Evolutionary conservation across 2,329 filamentous ascomycete species (phyloP), one percentile per base, ranked within the genome.

Genomic region (Colletotrichum orbiculare): DNA sequence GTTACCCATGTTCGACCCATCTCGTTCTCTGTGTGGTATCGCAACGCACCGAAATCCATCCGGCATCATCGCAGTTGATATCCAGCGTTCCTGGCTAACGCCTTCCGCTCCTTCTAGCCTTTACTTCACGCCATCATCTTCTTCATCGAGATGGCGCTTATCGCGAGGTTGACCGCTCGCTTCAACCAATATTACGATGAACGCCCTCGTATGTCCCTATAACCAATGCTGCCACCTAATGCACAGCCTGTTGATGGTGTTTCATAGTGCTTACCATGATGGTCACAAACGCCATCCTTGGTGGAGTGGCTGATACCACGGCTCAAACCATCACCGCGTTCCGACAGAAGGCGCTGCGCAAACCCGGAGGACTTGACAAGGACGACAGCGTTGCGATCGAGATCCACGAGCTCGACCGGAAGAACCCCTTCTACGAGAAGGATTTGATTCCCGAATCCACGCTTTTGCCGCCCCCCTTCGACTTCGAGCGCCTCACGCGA

Each of bases 261-360:
- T 39, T 64, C 42, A 64, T 75, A 92, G 92, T 99, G 46, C 87
- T 99, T 73, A 99, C 96, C 68, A 99, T 97, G 79, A 99, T 99
- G 95, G 93, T 97, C 75, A 97, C 95, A 77, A 99, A 99, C 82
- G 92, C 96, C 70, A 91, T 98, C 61, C 89, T 99, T 64, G 94
- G 93, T 81, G 96, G 96, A 72, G 91, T 99, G 71, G 96, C 96
- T 78, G 96, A 99, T 79, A 98, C 96, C 39, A 93, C 97, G 52
- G 96, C 96, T 64, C 96, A 99, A 78, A 90, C 92, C 64, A 91
- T 99, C 75, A 97, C 96, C 3, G 89, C 94, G 17, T 87, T 97
- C 66, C 90, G 92, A 64, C 80, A 91, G 74, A 87, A 88, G 67
- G 85, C 89, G 8, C 73, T 88, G 4, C 86, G 87, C 66, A 92